Conservation (phyloP, 257 asterid genomes). For the Datura wrightii region DNA sequence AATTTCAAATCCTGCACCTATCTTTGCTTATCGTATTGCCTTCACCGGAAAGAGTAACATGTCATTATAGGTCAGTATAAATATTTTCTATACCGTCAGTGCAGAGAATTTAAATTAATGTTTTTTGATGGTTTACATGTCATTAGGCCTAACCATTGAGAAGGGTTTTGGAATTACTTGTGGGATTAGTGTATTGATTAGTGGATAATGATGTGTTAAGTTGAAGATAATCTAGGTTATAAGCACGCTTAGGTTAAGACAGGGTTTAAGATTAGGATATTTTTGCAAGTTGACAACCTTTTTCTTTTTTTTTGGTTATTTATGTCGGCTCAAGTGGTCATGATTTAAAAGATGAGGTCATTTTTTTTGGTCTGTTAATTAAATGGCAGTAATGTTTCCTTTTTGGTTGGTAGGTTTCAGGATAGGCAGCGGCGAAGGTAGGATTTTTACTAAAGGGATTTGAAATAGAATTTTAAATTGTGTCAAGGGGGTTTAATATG, state of each 20-base stretch:
- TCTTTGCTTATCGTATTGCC: background rate
- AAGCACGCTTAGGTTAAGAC: slow-evolving; percentile 47
- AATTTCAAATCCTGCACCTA: background rate
- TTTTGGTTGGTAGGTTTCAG: background rate
- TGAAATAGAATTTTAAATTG: no score
- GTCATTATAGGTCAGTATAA: background rate
- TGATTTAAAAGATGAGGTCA: slow-evolving; percentile 16
- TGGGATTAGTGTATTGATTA: slow-evolving; percentile 45
- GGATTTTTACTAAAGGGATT: no score
- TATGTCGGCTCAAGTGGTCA: slow-evolving; percentile 15
- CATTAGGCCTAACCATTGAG: slow-evolving; percentile 67
- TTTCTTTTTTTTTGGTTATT: background rate
- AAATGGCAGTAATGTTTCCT: background rate
- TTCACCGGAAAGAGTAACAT: background rate
- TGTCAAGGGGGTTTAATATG: no score
- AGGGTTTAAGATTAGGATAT: background rate
- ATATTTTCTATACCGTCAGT: background rate
- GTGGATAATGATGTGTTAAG: slow-evolving; percentile 68
- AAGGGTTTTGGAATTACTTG: slow-evolving; percentile 32
- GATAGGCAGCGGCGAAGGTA: no score
- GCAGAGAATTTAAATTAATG: background rate
- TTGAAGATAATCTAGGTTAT: slow-evolving; percentile 58
- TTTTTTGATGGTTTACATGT: slow-evolving; percentile 68
- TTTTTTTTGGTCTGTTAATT: background rate
- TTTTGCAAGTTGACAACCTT: background rate